phyloP scores from a whole-genome alignment of 108 stramenopile genomes.

The Fragilaria crotonensis region DNA sequence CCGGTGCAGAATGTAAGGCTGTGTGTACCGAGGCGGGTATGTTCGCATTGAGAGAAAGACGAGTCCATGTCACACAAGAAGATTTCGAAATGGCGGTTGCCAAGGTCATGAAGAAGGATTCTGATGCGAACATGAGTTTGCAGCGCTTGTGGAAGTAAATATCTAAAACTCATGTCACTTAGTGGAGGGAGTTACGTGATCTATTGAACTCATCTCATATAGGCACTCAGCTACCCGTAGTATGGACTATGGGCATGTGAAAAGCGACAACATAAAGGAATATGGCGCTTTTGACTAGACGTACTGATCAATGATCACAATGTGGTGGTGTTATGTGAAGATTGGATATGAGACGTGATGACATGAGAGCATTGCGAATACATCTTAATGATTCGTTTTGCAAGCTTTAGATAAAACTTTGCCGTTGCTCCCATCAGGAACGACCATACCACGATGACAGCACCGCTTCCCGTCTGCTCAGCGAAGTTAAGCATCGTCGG shows the following conservation, averaged over 20 bases:
- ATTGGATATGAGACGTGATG: no score
- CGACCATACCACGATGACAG: conserved; percentile 61
- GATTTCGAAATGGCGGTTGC: conserved; percentile 99
- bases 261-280: no score
- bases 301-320: no score
- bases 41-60: conserved; percentile 98
- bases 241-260: no score
- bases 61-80: conserved; percentile 99
- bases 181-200: not conserved
- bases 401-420: no score
- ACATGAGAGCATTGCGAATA: no score
- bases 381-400: no score
- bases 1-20: conserved; percentile 99
- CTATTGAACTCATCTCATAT: not conserved
- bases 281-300: no score
- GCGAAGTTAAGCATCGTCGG: conserved; percentile 59
- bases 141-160: conserved; percentile 97
- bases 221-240: no score
- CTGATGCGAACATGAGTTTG: conserved; percentile 91
- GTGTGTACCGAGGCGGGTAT: conserved; percentile 99
- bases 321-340: no score
- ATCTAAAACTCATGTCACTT: not conserved
- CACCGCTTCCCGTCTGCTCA: conserved; percentile 66
- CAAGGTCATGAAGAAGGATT: conserved; percentile 99
- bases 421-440: no score